Evolutionary conservation across 306 rosid species (phyloP), one percentile per base, ranked within the genome.

Genomic region (Ormosia emarginata): DNA sequence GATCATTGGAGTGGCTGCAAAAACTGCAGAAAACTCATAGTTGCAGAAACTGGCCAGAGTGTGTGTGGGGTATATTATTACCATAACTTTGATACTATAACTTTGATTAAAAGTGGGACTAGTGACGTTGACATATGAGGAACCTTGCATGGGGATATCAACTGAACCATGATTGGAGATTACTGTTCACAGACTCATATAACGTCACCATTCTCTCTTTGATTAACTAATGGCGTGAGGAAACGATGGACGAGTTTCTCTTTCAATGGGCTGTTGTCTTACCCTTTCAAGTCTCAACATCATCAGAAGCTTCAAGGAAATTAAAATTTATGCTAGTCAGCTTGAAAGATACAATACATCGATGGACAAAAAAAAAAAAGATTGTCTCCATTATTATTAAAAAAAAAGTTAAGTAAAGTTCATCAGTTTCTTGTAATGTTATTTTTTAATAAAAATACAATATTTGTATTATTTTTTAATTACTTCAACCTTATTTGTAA

Each of bases 111-210:
- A 37, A n/a, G 61, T 14, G 64, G 75, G 83, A 56, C 59, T 33
- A 13, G 74, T 79, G 89, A 83, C 59, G 74, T 17, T 71, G 86
- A 85, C 88, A 14, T 0, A 47, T 82, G 77, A 66, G 13, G 79
- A 79, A 63, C 59, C 8, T 15, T 82, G 87, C 83, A 86, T 86
- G 75, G 77, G 66, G 76, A 71, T 82, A 53, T 57, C 37, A 15
- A 82, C 74, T 76, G 67, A 70, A 53, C 56, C 81, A 89, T 79
- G 73, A 86, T 89, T 84, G 86, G 62, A 79, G 62, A 79, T 84
- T 77, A 89, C 90, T 89, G 84, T 86, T 89, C 84, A 66, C 70
- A 34, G 46, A 18, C 36, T 4, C 59, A 30, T 65, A 58, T 75
- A 44, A 57, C 39, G 87, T 86, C 90, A 86, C 43, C 7, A 33